Percentiles rank a stretch among this genome's conserved stretches.
Evolutionary conservation across 257 asterid genomes (phyloP).

Genomic region (Petunia axillaris): DNA sequence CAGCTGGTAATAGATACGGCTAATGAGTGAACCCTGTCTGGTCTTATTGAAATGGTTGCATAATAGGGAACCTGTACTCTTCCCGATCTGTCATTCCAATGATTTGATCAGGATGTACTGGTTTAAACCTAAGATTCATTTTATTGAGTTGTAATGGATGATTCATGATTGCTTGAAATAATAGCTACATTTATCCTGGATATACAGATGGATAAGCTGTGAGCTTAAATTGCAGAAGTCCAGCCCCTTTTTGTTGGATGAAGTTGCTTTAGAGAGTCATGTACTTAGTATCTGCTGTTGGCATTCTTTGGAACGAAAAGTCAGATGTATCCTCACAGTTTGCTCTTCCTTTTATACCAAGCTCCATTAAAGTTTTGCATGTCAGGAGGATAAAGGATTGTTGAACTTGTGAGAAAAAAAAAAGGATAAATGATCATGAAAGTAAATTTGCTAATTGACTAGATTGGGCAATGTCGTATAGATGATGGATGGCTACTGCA

Average conservation of each 20-base stretch:
- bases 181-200: neutral
- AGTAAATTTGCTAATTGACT: neutral
- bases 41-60: constrained; percentile 5
- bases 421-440: neutral
- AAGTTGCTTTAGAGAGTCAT: constrained; percentile 10
- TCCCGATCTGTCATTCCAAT: neutral
- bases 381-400: neutral
- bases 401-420: neutral
- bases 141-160: neutral
- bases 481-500: neutral
- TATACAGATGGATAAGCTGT: neutral
- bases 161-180: neutral
- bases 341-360: constrained; percentile 14
- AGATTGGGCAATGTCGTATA: constrained; percentile 10
- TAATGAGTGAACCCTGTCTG: neutral
- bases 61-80: neutral
- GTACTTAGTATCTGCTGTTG: neutral
- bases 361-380: neutral
- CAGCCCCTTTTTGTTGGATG: neutral
- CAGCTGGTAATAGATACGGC: neutral
- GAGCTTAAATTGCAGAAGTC: neutral
- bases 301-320: neutral
- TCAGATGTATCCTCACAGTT: constrained; percentile 16
- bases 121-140: neutral
- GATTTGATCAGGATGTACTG: constrained; percentile 15